Base-by-base conservation (phyloP, 805 yeast species). In the Saturnispora saitoi region DNA sequence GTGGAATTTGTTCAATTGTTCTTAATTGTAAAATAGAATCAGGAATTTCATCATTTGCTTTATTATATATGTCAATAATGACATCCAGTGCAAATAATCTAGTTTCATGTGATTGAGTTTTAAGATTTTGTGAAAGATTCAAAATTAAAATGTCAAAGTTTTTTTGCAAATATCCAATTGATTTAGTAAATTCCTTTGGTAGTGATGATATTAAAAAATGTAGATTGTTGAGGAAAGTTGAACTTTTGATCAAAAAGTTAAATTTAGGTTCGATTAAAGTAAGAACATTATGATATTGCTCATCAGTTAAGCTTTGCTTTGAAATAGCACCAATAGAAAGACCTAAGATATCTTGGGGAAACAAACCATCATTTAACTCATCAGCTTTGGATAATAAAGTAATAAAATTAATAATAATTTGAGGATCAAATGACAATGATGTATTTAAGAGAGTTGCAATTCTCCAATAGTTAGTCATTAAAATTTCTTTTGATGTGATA, bases 1-100 rank as follows among this genome's bases (percentile, higher is more conserved):
- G 69, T 0, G 95, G 95, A 6, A 83, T 74, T 50, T 80, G 78
- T 61, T 88, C 96, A 43, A 90, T 76, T 2, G 77, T 57, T 45
- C 72, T 65, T 51, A 83, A 75, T 45, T 75, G 78, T n/a, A 48
- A 47, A 17, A 64, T 43, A 1, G 56, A 45, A 26, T 56, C 61
- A 4, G 65, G 63, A 7, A 51, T 49, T 22, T 54, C 55, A 10
- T 47, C 51, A 24, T 59, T 56, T 30, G 62, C 46, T 11, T 72
- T 54, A 0, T 65, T 57, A 3, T 63, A 60, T 4, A 83, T 56
- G 32, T 80, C 59, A n/a, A 71, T 65, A n/a, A 82, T 65, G 1
- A 58, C 42, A 51, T 54, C 53, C 15, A 64, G 52, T 5, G 90
- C 68, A 15, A 60, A 67, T 32, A 68, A 64, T 56, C 91, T 75